Evolutionary conservation across 768 basidiomycete genomes (phyloP), one percentile per base, ranked within the genome.

Genomic region (Lenzites betulinus): DNA sequence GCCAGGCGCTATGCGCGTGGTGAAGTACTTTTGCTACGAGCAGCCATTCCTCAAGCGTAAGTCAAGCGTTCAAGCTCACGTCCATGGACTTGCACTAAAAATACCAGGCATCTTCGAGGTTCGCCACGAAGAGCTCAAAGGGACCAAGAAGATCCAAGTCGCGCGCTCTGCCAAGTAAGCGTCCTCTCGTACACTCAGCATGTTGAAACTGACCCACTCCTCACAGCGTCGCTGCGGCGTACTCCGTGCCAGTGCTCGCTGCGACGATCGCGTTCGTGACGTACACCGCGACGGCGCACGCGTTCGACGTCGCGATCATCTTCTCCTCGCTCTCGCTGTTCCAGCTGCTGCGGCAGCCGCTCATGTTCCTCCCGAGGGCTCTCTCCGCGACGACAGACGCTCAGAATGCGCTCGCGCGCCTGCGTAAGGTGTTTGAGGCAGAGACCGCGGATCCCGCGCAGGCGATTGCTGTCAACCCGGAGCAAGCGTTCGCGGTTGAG

Each of bases 11-110:
- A 89, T 90, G 86, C 80, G 85, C 4, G 80, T 89, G n/a, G 84
- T 91, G 54, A 90, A 89, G 70, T 88, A 86, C 66, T 91, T 91
- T 69, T 86, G 83, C 26, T 90, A 89, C 63, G 89, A 91, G 72
- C 64, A 77, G 1, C 86, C 88, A 0, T 90, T 89, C 72, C 71
- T 89, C 44, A 78, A 83, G 62, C 78, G 88, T 87, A 60, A 70
- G 79, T 73, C 2, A 42, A 12, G 13, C 30, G 16, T 41, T 20
- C 41, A 26, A 36, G 9, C 15, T 38, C 48, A 5, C 6, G 2
- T 7, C 41, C 64, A 9, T 22, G 44, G 5, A 25, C 7, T 22
- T 25, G 20, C 11, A 46, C 44, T 22, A 7, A 8, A 13, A 22
- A 2, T 43, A 1, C 12, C 47, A 88, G 86, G 83, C 16, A 83